phyloP scores from a whole-genome alignment of 805 yeast species.

The Barnettozyma pratensis region DNA sequence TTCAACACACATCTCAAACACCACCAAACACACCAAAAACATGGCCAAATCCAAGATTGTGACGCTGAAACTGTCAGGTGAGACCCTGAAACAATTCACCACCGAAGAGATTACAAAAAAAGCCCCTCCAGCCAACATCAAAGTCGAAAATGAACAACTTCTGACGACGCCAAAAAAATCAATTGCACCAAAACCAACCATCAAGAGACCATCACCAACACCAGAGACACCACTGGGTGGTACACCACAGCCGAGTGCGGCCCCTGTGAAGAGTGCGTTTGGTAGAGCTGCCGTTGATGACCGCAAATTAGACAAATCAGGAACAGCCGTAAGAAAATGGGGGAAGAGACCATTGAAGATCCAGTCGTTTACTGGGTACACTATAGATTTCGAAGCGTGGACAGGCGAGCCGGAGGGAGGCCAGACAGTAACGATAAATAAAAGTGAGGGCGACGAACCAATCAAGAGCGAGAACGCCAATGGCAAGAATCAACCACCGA shows the following conservation, averaged over 20 bases:
- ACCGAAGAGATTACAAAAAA: constrained; percentile 3
- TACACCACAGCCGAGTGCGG: constrained; percentile 12
- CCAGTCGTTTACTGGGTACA: constrained; percentile 41
- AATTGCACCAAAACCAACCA: background rate
- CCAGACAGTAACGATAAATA: too few relatives aligned
- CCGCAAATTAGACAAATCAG: constrained; percentile 35
- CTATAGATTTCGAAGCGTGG: constrained; percentile 34
- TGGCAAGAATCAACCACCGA: background rate
- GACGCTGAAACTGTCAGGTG: constrained; percentile 15
- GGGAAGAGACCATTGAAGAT: constrained; percentile 31
- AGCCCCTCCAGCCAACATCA: background rate
- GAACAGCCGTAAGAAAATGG: constrained; percentile 42
- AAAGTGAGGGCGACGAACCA: background rate
- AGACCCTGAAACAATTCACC: constrained; percentile 9
- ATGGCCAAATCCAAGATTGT: constrained; percentile 14
- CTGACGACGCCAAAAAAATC: constrained; percentile 3
- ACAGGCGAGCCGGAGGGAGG: constrained; percentile 24
- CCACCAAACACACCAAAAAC: background rate
- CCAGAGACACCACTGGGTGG: constrained; percentile 8
- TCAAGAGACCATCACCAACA: constrained; percentile 8
- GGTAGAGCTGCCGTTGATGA: constrained; percentile 10
- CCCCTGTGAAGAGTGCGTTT: constrained; percentile 12
- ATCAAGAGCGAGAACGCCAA: background rate
- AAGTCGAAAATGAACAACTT: background rate
- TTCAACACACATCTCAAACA: background rate